These are phyloP conservation scores for Termitomyces eurrhizus DNA, from an alignment of 768 basidiomycete species.

Conservation along the genomic window DNA sequence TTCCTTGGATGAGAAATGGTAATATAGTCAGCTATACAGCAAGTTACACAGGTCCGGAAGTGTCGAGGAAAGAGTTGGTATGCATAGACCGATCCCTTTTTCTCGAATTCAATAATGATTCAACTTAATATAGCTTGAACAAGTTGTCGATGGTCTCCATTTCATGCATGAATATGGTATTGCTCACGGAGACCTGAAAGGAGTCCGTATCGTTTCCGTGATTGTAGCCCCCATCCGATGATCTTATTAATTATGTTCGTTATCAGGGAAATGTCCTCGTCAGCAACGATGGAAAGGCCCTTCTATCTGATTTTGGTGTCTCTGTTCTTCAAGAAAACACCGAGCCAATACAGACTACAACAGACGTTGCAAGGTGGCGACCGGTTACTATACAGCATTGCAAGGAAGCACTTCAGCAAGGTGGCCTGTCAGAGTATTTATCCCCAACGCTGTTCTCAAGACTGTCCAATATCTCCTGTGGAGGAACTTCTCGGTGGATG, in stretches of 20 bases:
- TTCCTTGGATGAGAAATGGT: constrained; percentile 28
- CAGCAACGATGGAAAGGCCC: constrained; percentile 9
- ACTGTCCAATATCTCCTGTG: constrained; percentile 15
- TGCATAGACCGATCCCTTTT: neutral
- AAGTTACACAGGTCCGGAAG: neutral
- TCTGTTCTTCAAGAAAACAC: constrained; percentile 7
- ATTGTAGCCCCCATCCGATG: neutral
- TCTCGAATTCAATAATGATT: neutral
- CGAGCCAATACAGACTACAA: neutral
- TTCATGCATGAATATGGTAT: constrained; percentile 24
- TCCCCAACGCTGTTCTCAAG: constrained; percentile 4
- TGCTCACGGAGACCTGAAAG: constrained; percentile 39
- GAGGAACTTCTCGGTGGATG: constrained; percentile 27
- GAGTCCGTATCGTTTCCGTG: constrained; percentile 14
- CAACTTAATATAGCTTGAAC: constrained; percentile 18
- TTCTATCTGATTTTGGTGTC: constrained; percentile 13
- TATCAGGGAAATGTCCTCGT: constrained; percentile 14
- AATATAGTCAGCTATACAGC: constrained; percentile 18
- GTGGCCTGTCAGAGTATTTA: constrained; percentile 4
- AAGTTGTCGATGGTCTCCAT: constrained; percentile 25
- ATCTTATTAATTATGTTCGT: no score
- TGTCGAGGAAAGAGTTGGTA: constrained; percentile 14
- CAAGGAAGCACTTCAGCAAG: neutral
- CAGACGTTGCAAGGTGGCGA: neutral
- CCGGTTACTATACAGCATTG: neutral